Evolutionary conservation across 2,329 filamentous ascomycete species (phyloP), one percentile per base, ranked within the genome.

Genomic region (Diplodia mutila): DNA sequence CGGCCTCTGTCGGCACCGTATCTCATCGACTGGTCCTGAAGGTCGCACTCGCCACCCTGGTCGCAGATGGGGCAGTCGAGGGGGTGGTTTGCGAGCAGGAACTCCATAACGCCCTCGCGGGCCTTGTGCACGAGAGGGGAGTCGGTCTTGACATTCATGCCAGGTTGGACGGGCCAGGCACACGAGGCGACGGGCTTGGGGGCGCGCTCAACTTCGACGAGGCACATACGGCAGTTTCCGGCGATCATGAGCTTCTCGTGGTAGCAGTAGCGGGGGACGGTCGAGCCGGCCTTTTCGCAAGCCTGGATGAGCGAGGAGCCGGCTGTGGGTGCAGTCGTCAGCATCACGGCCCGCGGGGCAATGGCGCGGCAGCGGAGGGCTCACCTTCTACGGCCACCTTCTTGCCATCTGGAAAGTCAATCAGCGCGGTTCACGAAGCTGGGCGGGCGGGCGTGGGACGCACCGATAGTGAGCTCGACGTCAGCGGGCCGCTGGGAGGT

Each of bases 231-330:
- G 84, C 95, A 99, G 84, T 98, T 99, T 82, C 95, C 95, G 77
- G 95, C 95, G 86, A 99, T 97, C 90, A 97, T 93, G 74, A 99
- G 87, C 84, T 99, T 98, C 91, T 98, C 94, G 87, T 97, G 94
- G 83, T 98, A 98, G 84, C 94, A 98, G 83, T 97, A 97, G 92
- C 94, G 93, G 74, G 94, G 94, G 77, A 98, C 86, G 70, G 91
- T 95, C 72, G 86, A 87, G 77, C 95, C 95, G 72, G 94, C 95
- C 85, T 99, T 97, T 84, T 99, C 95, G 85, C 95, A 99, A 78
- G 95, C 95, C 85, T 99, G 95, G 80, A 99, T 99, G 76, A 99
- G 87, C 77, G 95, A 94, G 75, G 95, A 95, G 73, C 94, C 94
- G 82, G 94, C 94, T 97, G 80, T 80, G 76, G 39, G 69, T 70